Conservation (phyloP, 2,329 filamentous ascomycete genomes). For the Passalora sequoiae region DNA sequence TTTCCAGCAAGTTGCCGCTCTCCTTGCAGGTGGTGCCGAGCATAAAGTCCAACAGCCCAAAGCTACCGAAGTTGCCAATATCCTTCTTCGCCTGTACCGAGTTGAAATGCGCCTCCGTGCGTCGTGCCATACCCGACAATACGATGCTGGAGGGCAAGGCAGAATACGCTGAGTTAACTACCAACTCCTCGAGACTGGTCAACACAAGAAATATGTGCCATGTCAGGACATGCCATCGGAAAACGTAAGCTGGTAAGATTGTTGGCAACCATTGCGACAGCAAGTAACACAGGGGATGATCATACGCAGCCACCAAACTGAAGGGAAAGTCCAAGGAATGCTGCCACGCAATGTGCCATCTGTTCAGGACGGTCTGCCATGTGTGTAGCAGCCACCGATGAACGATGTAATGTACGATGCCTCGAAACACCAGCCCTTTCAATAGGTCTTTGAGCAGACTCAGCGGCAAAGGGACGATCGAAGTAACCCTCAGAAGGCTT, state of each 20-base stretch:
- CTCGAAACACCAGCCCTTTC: conserved; percentile 52
- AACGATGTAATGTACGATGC: conserved; percentile 65
- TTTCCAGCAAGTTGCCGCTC: conserved; percentile 49
- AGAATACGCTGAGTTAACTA: conserved; percentile 64
- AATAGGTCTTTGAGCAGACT: conserved; percentile 52
- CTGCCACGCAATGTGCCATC: conserved; percentile 51
- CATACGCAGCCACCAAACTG: conserved; percentile 59
- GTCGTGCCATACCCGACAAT: conserved; percentile 53
- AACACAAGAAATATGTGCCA: conserved; percentile 61
- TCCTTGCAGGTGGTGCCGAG: conserved; percentile 47
- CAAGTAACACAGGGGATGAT: conserved; percentile 62
- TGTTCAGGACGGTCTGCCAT: conserved; percentile 27
- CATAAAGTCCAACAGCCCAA: conserved; percentile 57
- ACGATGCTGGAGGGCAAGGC: conserved; percentile 55
- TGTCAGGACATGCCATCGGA: conserved; percentile 67
- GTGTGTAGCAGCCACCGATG: conserved; percentile 65
- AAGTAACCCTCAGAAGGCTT: conserved; percentile 55
- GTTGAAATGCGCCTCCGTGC: conserved; percentile 54
- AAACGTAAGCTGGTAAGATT: conserved; percentile 59
- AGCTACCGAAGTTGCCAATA: conserved; percentile 39
- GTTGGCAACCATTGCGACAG: conserved; percentile 60
- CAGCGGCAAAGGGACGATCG: conserved; percentile 55
- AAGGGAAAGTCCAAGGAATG: conserved; percentile 56
- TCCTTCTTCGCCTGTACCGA: conserved; percentile 30
- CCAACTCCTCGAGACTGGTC: conserved; percentile 61